Percentiles rank a stretch among this genome's conserved stretches.
These are phyloP conservation scores for Trifolium dubium DNA, from an alignment of 306 rosid species.

Conservation along the genomic window DNA sequence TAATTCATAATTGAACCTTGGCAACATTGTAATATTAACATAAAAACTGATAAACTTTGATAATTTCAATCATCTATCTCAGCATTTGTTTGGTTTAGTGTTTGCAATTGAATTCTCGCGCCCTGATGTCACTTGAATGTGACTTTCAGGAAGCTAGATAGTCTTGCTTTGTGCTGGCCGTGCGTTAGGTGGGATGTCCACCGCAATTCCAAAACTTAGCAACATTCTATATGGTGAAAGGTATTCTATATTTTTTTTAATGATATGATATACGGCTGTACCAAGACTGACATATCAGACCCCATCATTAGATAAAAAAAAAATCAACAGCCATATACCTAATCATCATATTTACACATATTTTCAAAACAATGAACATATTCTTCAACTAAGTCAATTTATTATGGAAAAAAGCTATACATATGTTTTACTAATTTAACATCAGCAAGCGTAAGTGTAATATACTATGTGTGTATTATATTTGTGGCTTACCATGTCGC, in stretches of 20 bases:
- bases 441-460: neutral
- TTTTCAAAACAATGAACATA: constrained; percentile 39
- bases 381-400: constrained; percentile 27
- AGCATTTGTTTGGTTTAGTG: neutral
- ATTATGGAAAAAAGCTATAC: constrained; percentile 35
- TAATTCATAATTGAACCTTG: neutral
- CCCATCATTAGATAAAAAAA: constrained; percentile 24
- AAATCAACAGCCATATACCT: constrained; percentile 26
- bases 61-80: neutral
- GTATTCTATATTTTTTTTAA: neutral
- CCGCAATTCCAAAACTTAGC: neutral
- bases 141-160: neutral
- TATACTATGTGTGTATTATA: constrained; percentile 32
- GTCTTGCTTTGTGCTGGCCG: neutral
- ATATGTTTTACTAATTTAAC: constrained; percentile 33
- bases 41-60: neutral
- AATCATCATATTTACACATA: constrained; percentile 41
- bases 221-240: neutral
- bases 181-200: neutral
- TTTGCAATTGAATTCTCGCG: neutral
- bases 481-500: constrained; percentile 47
- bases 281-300: neutral
- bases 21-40: neutral
- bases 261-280: constrained; percentile 12
- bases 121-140: neutral